phyloP scores from a whole-genome alignment of 225 moss, liverwort and hornwort species.

The Ulota crispa region DNA sequence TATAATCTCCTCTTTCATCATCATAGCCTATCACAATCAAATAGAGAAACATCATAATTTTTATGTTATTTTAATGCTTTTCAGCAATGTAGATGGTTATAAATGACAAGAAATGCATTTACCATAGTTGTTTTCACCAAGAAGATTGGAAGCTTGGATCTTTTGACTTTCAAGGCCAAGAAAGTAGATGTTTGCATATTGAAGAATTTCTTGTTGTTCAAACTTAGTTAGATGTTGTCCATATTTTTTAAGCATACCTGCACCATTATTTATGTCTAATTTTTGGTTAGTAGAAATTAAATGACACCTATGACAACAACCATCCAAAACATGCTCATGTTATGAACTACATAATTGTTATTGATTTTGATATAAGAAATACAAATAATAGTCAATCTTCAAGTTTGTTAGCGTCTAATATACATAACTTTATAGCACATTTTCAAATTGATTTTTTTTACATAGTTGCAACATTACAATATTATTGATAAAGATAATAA shows the following conservation, averaged over 20 bases:
- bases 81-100: not conserved
- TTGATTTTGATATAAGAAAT: not conserved
- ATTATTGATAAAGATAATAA: not conserved
- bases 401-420: not conserved
- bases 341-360: not conserved
- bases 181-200: slow-evolving; percentile 55
- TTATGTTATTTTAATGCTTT: not conserved
- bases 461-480: not conserved
- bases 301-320: not conserved
- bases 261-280: slow-evolving; percentile 1
- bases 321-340: not conserved
- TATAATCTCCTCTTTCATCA: slow-evolving; percentile 78
- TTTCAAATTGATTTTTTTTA: not conserved
- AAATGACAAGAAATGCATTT: not conserved
- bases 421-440: not conserved
- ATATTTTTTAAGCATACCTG: slow-evolving; percentile 47
- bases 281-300: slow-evolving; percentile 1
- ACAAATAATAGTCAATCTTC: not conserved
- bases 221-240: slow-evolving; percentile 57
- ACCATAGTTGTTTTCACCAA: slow-evolving; percentile 64
- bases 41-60: not conserved
- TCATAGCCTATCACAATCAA: slow-evolving; percentile 53
- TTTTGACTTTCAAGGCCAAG: slow-evolving; percentile 65
- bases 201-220: slow-evolving; percentile 63
- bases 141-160: slow-evolving; percentile 50